phyloP scores from a whole-genome alignment of 1,284 basidiomycete genomes.

The Trichosporon sp. region DNA sequence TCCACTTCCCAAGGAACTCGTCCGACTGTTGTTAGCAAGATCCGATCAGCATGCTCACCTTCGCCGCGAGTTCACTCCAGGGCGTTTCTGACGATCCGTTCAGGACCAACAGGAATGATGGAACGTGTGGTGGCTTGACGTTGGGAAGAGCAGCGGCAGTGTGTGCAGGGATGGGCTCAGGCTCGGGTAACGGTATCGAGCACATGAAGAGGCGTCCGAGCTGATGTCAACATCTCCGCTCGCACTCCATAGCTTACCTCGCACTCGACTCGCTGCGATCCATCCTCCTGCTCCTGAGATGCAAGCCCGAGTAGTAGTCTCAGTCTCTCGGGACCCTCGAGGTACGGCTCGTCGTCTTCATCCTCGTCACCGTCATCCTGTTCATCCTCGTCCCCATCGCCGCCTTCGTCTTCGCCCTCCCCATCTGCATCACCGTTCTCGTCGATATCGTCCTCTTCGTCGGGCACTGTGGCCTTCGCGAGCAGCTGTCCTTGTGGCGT shows the following conservation, averaged over 20 bases:
- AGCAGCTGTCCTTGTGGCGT: conserved; percentile 29
- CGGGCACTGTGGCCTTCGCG: conserved; percentile 16
- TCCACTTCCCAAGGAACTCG: conserved; percentile 15
- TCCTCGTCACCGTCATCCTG: conserved; percentile 10
- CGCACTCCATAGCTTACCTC: conserved; percentile 20
- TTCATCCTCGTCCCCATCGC: conserved; percentile 5
- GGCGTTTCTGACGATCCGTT: conserved; percentile 27
- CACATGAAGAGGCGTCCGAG: conserved; percentile 26
- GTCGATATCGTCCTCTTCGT: conserved; percentile 12
- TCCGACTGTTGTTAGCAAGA: conserved; percentile 18
- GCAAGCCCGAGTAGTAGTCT: conserved; percentile 33
- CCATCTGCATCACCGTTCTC: conserved; percentile 8
- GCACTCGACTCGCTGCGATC: conserved; percentile 34
- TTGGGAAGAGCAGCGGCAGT: conserved; percentile 14
- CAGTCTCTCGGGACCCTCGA: conserved; percentile 36
- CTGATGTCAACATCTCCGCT: conserved; percentile 5
- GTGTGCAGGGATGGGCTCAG: conserved; percentile 10
- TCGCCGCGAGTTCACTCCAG: conserved; percentile 23
- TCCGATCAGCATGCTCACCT: conserved; percentile 20
- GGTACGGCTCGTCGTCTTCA: conserved; percentile 24
- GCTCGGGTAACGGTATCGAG: conserved; percentile 20
- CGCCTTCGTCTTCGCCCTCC: conserved; percentile 1
- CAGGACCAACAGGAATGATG: conserved; percentile 27
- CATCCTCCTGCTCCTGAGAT: conserved; percentile 36
- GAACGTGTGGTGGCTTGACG: conserved; percentile 9